Evolutionary conservation across 2,329 filamentous ascomycete species (phyloP), one percentile per base, ranked within the genome.

Genomic region (Lachnellula cervina): DNA sequence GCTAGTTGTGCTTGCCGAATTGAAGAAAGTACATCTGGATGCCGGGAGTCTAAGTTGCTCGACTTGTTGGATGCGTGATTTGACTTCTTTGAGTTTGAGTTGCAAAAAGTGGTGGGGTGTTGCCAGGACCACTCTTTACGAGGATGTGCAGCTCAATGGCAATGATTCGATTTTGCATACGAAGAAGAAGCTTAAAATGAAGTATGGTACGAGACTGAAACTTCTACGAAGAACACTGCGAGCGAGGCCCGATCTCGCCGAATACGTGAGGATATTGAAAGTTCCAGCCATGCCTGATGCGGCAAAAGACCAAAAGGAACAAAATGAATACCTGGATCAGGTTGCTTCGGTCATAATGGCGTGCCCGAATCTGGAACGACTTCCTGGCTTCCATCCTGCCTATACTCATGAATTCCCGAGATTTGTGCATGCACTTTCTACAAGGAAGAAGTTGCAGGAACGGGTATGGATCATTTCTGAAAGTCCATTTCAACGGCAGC

Each of bases 31-130:
- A 14, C 83, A 87, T 64, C 65, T 84, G 13, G 69, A 68, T 6
- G 64, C 69, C 14, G 70, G 71, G 2, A 79, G 76, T 59, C 69
- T 71, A 35, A 83, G 81, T 68, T 86, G 83, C 65, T 76, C 81
- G 16, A 86, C 83, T 17, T 86, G 83, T 67, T 84, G 80, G 79
- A 83, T 84, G 80, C 75, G 83, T 49, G 82, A 87, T 62, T 70
- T 79, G 32, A 80, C 77, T 61, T 76, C 75, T 43, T 66, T 84
- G 42, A 74, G 77, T 11, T 55, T 81, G 11, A 73, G 75, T 38
- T 79, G 76, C 16, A 76, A 74, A 58, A 82, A 78, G 62, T 79
- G 80, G 71, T 72, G 77, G 62, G 76, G 75, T 59, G 76, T 75
- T 42, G 80, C 80, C 5, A 62, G 58, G 51, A 57, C 43, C 25